Evolutionary conservation across 2,329 filamentous ascomycete species (phyloP).

Genomic region (Emergomyces pasteurianus): DNA sequence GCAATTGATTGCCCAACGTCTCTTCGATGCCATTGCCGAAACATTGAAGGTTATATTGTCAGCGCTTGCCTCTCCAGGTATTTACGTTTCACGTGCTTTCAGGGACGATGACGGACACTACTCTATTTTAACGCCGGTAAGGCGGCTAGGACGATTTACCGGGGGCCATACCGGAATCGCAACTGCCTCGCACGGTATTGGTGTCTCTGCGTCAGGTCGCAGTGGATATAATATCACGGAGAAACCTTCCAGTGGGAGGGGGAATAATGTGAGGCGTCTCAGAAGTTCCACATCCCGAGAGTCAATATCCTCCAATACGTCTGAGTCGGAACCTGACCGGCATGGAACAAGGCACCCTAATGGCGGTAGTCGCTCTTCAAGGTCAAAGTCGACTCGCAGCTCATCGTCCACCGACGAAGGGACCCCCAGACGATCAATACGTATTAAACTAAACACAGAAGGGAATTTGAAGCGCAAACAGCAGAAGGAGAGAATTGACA

Average conservation of each 20-base stretch:
- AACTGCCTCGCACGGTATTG: slow-evolving; percentile 12
- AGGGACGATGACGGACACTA: slow-evolving; percentile 71
- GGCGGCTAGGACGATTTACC: slow-evolving; percentile 11
- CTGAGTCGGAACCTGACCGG: slow-evolving; percentile 43
- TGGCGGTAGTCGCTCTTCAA: slow-evolving; percentile 17
- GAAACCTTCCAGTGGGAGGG: slow-evolving; percentile 16
- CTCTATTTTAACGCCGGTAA: slow-evolving; percentile 30
- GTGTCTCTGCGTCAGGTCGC: slow-evolving; percentile 11
- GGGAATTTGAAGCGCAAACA: slow-evolving; percentile 60
- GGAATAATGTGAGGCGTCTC: slow-evolving; percentile 20
- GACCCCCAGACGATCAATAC: slow-evolving; percentile 65
- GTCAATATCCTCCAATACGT: slow-evolving; percentile 40
- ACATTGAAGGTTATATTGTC: slow-evolving; percentile 68
- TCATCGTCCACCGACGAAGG: slow-evolving; percentile 47
- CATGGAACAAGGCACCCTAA: slow-evolving; percentile 14
- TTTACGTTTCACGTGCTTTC: slow-evolving; percentile 72
- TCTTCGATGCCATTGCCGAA: slow-evolving; percentile 60
- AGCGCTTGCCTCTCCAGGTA: slow-evolving; percentile 64
- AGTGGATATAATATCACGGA: slow-evolving; percentile 17
- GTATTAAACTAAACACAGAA: slow-evolving; percentile 80
- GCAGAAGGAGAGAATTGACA: slow-evolving; percentile 20
- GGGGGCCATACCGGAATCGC: slow-evolving; percentile 3
- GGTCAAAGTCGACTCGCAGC: slow-evolving; percentile 17
- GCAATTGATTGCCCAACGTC: slow-evolving; percentile 51
- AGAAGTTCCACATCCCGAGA: slow-evolving; percentile 24